These are phyloP conservation scores for Ophiostoma australiae DNA, from an alignment of 2,329 filamentous ascomycete genomes.

Conservation along the genomic window DNA sequence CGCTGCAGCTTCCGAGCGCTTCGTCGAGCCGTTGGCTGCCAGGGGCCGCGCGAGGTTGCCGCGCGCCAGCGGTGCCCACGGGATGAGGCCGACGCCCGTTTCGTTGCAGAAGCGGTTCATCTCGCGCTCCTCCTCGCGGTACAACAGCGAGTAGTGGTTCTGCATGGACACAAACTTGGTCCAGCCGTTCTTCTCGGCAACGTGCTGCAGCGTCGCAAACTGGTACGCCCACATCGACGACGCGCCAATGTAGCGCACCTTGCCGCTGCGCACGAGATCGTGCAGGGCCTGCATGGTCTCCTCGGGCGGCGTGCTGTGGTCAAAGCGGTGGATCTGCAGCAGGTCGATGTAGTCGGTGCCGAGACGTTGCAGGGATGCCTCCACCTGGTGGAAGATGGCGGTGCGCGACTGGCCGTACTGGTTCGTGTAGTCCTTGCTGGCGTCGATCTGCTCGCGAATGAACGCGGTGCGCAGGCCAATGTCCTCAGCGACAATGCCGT, in stretches of 20 bases:
- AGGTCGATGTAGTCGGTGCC: slow-evolving; percentile 52
- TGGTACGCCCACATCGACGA: slow-evolving; percentile 43
- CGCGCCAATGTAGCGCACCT: slow-evolving; percentile 46
- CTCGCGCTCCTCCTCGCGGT: slow-evolving; percentile 51
- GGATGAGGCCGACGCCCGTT: slow-evolving; percentile 36
- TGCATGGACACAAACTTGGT: slow-evolving; percentile 54
- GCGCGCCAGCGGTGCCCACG: slow-evolving; percentile 37
- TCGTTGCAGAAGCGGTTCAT: slow-evolving; percentile 36
- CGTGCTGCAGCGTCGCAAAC: slow-evolving; percentile 45
- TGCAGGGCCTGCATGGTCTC: slow-evolving; percentile 56
- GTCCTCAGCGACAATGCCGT: slow-evolving; percentile 45
- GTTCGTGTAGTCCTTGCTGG: slow-evolving; percentile 32
- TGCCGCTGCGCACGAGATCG: slow-evolving; percentile 50
- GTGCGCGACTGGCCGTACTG: slow-evolving; percentile 49
- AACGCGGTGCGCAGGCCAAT: slow-evolving; percentile 31
- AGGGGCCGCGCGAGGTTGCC: slow-evolving; percentile 34
- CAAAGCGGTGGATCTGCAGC: slow-evolving; percentile 55
- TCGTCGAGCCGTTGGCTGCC: slow-evolving; percentile 23
- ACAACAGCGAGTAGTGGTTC: slow-evolving; percentile 48
- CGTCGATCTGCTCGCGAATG: slow-evolving; percentile 18
- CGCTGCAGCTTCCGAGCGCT: slow-evolving; percentile 21
- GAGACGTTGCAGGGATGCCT: slow-evolving; percentile 51
- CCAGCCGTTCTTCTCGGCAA: slow-evolving; percentile 49
- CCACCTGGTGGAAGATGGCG: slow-evolving; percentile 61
- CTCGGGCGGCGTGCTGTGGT: slow-evolving; percentile 44